phyloP scores from a whole-genome alignment of 768 basidiomycete genomes.

The Termitomyces sp. region DNA sequence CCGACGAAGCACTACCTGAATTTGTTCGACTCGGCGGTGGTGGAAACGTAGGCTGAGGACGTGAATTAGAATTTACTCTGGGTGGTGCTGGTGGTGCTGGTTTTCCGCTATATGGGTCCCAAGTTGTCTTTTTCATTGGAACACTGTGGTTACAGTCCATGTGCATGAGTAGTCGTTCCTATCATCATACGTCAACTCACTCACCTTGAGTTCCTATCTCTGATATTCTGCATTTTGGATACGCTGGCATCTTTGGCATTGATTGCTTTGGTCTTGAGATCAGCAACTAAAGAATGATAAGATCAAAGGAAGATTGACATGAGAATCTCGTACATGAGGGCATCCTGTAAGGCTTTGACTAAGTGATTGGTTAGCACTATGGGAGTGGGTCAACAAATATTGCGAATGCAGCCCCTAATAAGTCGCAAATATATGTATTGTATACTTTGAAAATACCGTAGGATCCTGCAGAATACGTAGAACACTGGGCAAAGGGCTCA shows the following conservation, averaged over 20 bases:
- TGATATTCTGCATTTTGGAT: conserved; percentile 45
- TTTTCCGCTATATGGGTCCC: conserved; percentile 56
- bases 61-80: conserved; percentile 23
- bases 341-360: conserved; percentile 2
- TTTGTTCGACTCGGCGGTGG: conserved; percentile 16
- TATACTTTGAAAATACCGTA: neutral
- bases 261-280: conserved; percentile 58
- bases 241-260: conserved; percentile 55
- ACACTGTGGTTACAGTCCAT: conserved; percentile 25
- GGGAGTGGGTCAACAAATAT: neutral
- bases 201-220: conserved; percentile 49
- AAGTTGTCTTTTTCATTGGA: conserved; percentile 55
- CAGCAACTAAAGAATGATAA: conserved; percentile 40
- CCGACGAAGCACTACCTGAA: conserved; percentile 7
- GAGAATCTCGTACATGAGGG: conserved; percentile 26
- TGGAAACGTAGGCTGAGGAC: conserved; percentile 18
- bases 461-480: neutral
- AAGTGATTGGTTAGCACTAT: too few relatives aligned
- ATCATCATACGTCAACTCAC: neutral
- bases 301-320: neutral
- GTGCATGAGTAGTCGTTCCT: neutral
- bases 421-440: neutral
- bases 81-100: conserved; percentile 44
- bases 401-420: neutral
- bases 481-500: too few relatives aligned